These are phyloP conservation scores for Arabidopsis hybrid DNA, from an alignment of 441 rosid species.

Conservation along the genomic window DNA sequence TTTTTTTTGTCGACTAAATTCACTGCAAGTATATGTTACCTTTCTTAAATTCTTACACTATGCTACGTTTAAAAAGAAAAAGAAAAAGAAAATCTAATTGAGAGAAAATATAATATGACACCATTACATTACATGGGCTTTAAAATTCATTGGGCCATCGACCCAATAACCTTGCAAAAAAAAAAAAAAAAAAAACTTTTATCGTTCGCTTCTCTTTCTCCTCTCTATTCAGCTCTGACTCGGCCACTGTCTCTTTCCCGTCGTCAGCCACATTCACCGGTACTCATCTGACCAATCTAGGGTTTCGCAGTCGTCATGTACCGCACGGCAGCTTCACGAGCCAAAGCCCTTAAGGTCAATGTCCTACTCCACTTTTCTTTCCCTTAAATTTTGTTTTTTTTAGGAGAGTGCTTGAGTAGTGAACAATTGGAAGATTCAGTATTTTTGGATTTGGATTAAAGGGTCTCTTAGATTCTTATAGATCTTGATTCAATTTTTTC, in stretches of 20 bases:
- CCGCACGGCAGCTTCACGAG: slow-evolving; percentile 63
- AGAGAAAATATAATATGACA: not conserved
- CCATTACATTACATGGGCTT: not conserved
- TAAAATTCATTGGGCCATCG: no score
- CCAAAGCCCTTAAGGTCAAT: slow-evolving; percentile 65
- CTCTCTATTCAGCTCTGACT: slow-evolving; percentile 13
- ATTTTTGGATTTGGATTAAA: not conserved
- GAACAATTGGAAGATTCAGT: slow-evolving; percentile 25
- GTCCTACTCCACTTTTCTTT: not conserved
- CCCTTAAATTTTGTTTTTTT: not conserved
- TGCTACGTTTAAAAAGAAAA: not conserved
- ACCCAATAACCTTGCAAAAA: no score
- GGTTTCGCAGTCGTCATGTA: slow-evolving; percentile 53
- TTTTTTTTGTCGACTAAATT: no score
- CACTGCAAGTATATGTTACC: not conserved
- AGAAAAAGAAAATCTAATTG: not conserved
- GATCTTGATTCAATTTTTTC: slow-evolving; percentile 11
- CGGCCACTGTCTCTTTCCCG: slow-evolving; percentile 5
- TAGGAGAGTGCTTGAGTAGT: not conserved
- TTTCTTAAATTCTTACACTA: not conserved
- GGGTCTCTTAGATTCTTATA: slow-evolving; percentile 14
- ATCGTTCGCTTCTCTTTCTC: not conserved
- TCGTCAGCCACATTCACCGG: slow-evolving; percentile 28
- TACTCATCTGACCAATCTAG: slow-evolving; percentile 27
- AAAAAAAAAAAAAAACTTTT: not conserved